Conservation (phyloP, 2,329 filamentous ascomycete genomes). For the Fusarium succisae region DNA sequence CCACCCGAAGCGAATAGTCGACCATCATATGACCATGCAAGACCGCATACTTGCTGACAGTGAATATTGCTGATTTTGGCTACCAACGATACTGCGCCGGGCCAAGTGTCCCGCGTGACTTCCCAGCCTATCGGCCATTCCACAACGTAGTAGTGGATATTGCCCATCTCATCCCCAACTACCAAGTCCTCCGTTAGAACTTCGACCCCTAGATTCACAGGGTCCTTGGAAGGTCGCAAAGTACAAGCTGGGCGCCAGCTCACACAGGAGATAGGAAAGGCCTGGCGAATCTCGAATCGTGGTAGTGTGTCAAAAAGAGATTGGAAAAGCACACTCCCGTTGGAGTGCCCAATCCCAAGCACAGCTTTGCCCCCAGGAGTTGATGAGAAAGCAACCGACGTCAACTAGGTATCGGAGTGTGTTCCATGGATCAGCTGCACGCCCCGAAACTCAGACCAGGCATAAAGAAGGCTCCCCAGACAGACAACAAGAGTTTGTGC, state of each 20-base stretch:
- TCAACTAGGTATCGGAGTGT: slow-evolving; percentile 65
- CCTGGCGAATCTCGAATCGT: slow-evolving; percentile 79
- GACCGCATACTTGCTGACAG: slow-evolving; percentile 88
- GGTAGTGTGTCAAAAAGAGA: slow-evolving; percentile 75
- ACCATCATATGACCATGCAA: slow-evolving; percentile 86
- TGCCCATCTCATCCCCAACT: slow-evolving; percentile 84
- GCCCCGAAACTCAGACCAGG: slow-evolving; percentile 83
- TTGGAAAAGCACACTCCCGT: slow-evolving; percentile 80
- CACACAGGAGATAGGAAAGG: slow-evolving; percentile 78
- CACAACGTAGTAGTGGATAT: slow-evolving; percentile 86
- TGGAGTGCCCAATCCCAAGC: slow-evolving; percentile 83
- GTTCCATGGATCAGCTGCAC: slow-evolving; percentile 60
- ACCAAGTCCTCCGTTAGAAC: slow-evolving; percentile 84
- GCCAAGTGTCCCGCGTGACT: slow-evolving; percentile 73
- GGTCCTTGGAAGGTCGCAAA: slow-evolving; percentile 61
- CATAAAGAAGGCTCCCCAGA: slow-evolving; percentile 80
- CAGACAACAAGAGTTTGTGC: slow-evolving; percentile 84
- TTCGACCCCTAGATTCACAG: slow-evolving; percentile 54
- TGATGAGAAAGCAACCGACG: slow-evolving; percentile 91
- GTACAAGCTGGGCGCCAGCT: slow-evolving; percentile 77
- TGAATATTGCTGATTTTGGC: slow-evolving; percentile 78
- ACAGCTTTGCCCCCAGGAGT: slow-evolving; percentile 78
- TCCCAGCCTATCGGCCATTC: slow-evolving; percentile 81
- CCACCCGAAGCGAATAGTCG: slow-evolving; percentile 84
- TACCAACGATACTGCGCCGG: slow-evolving; percentile 79